A percentile compares a stretch with the other conserved stretches of the same genome.
Conservation (phyloP, 2,329 filamentous ascomycete species). For the Fusarium palustre region DNA sequence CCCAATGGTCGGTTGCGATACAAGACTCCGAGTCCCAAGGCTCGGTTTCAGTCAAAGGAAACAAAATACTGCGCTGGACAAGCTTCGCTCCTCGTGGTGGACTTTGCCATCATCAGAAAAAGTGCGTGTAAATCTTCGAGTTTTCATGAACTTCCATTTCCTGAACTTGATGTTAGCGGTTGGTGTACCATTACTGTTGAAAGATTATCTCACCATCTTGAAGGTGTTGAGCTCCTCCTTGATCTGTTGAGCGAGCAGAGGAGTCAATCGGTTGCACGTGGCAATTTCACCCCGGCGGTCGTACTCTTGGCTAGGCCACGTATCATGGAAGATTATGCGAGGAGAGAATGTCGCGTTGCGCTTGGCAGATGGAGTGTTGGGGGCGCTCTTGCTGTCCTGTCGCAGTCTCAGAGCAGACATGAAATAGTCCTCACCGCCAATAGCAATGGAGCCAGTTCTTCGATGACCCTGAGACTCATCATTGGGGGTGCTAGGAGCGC, state of each 20-base stretch:
- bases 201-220: constrained; percentile 75
- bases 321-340: constrained; percentile 93
- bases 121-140: constrained; percentile 99
- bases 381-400: constrained; percentile 82
- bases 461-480: constrained; percentile 78
- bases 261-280: constrained; percentile 96
- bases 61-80: constrained; percentile 44
- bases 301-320: constrained; percentile 95
- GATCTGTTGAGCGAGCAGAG: constrained; percentile 97
- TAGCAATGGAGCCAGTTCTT: constrained; percentile 75
- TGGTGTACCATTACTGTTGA: neutral
- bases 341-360: constrained; percentile 84
- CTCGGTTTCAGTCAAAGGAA: constrained; percentile 44
- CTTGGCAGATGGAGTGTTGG: constrained; percentile 77
- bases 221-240: constrained; percentile 99
- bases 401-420: constrained; percentile 79
- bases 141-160: constrained; percentile 99
- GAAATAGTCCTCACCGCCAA: constrained; percentile 91
- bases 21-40: constrained; percentile 55
- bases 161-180: constrained; percentile 65
- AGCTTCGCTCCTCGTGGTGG: constrained; percentile 43
- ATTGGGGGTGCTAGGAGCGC: constrained; percentile 86
- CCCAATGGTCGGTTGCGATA: constrained; percentile 63
- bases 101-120: constrained; percentile 79
- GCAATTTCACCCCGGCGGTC: constrained; percentile 96